Percentiles rank a stretch among this genome's conserved stretches.
Conservation (phyloP, 2,329 filamentous ascomycete species). For the Xylaria polymorpha region DNA sequence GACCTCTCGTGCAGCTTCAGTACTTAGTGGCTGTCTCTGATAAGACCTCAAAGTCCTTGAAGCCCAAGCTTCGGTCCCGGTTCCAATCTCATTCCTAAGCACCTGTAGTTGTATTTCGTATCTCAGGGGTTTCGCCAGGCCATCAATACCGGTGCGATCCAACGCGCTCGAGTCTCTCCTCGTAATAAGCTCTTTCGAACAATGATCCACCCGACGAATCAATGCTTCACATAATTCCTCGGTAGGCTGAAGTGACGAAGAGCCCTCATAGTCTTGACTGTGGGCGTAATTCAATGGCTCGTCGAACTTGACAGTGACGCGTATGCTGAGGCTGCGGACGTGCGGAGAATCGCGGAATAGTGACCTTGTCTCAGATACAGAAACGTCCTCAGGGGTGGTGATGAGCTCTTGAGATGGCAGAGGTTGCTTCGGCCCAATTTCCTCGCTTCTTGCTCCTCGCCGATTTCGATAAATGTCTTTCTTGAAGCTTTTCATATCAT, state of each 20-base stretch:
- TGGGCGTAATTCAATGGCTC: slow-evolving; percentile 58
- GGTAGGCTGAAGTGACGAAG: slow-evolving; percentile 56
- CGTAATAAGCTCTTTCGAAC: slow-evolving; percentile 64
- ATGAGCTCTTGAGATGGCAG: slow-evolving; percentile 24
- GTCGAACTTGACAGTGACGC: slow-evolving; percentile 60
- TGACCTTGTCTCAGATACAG: slow-evolving; percentile 33
- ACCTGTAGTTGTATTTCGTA: slow-evolving; percentile 63
- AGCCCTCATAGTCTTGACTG: slow-evolving; percentile 60
- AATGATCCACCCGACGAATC: slow-evolving; percentile 63
- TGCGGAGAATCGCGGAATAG: slow-evolving; percentile 37
- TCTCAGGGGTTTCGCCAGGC: slow-evolving; percentile 56
- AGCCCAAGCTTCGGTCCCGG: slow-evolving; percentile 55
- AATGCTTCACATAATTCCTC: slow-evolving; percentile 62
- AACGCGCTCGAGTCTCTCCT: slow-evolving; percentile 62
- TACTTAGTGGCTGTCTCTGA: slow-evolving; percentile 60
- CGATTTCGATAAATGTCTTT: slow-evolving; percentile 37
- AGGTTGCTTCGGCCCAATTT: slow-evolving; percentile 23
- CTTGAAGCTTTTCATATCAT: slow-evolving; percentile 45
- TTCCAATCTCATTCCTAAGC: slow-evolving; percentile 54
- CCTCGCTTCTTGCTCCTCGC: slow-evolving; percentile 39
- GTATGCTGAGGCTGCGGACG: slow-evolving; percentile 53
- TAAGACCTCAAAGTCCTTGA: slow-evolving; percentile 62
- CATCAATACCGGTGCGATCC: slow-evolving; percentile 53
- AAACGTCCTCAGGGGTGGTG: slow-evolving; percentile 9
- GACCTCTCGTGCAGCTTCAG: slow-evolving; percentile 59